A percentile compares a stretch with the other conserved stretches of the same genome.
These are phyloP conservation scores for Dendrocalamus sinicus DNA, from an alignment of 176 grass and related monocot species.

Conservation along the genomic window DNA sequence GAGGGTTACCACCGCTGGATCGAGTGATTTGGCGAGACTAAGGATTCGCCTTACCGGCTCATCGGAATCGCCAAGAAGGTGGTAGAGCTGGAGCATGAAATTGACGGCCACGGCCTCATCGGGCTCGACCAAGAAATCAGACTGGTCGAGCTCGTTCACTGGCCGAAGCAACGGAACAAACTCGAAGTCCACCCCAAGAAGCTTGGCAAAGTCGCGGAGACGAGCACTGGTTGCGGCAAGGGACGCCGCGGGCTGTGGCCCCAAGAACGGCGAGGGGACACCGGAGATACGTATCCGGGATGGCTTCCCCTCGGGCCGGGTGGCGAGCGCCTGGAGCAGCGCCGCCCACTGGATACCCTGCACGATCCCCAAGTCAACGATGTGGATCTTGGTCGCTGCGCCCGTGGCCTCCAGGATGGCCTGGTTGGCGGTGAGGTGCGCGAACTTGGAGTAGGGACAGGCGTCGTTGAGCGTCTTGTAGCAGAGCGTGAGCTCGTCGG, in stretches of 20 bases:
- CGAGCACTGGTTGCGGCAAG: slow-evolving; percentile 79
- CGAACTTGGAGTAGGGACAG: slow-evolving; percentile 97
- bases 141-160: slow-evolving; percentile 59
- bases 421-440: slow-evolving; percentile 97
- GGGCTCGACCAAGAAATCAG: slow-evolving; percentile 68
- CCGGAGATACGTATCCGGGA: slow-evolving; percentile 82
- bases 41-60: slow-evolving; percentile 62
- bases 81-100: slow-evolving; percentile 95
- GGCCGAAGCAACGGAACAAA: slow-evolving; percentile 81
- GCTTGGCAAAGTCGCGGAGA: slow-evolving; percentile 77
- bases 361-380: slow-evolving; percentile 90
- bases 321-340: slow-evolving; percentile 95
- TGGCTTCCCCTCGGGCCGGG: slow-evolving; percentile 80
- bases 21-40: slow-evolving; percentile 68
- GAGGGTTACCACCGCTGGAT: slow-evolving; percentile 73
- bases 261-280: slow-evolving; percentile 74
- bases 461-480: slow-evolving; percentile 96
- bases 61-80: slow-evolving; percentile 74
- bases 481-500: slow-evolving; percentile 88
- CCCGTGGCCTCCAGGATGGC: slow-evolving; percentile 92
- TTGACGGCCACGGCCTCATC: slow-evolving; percentile 85
- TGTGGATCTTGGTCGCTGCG: slow-evolving; percentile 79
- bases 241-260: slow-evolving; percentile 62
- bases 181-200: slow-evolving; percentile 90
- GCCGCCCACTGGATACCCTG: slow-evolving; percentile 97